Conservation (phyloP, 345 rosid genomes). For the Citrus medica region DNA sequence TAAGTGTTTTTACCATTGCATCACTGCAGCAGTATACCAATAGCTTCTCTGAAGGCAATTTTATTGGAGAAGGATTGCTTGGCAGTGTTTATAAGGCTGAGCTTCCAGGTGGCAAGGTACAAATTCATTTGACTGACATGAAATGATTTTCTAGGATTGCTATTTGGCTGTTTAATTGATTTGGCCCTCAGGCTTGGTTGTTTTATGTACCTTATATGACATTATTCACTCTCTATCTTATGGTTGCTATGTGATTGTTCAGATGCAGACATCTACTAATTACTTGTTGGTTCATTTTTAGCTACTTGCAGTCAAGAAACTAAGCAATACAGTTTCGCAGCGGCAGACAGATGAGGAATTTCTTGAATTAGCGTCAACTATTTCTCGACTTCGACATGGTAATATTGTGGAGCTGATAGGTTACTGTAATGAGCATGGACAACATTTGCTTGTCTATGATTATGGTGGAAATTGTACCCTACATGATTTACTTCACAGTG, state of each 20-base stretch:
- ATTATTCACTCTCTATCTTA: not conserved
- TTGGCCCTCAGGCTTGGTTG: not conserved
- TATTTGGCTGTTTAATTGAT: not conserved
- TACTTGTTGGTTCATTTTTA: slow-evolving; percentile 22
- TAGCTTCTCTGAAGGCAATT: slow-evolving; percentile 69
- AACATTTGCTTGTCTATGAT: slow-evolving; percentile 65
- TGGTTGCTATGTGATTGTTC: not conserved
- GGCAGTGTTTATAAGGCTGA: slow-evolving; percentile 75
- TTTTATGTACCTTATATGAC: not conserved
- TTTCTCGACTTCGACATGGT: slow-evolving; percentile 60
- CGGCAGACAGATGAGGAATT: slow-evolving; percentile 60
- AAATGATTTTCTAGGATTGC: not conserved
- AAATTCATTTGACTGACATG: slow-evolving; percentile 4
- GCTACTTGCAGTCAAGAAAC: slow-evolving; percentile 84
- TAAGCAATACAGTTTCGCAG: slow-evolving; percentile 41
- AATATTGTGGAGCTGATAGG: slow-evolving; percentile 77
- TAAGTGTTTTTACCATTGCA: slow-evolving; percentile 57
- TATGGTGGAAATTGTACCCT: slow-evolving; percentile 68
- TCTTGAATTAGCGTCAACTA: slow-evolving; percentile 44
- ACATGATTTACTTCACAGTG: slow-evolving; percentile 71
- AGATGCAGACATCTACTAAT: slow-evolving; percentile 3
- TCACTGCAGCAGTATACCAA: slow-evolving; percentile 83
- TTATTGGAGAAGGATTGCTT: slow-evolving; percentile 74
- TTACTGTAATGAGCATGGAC: slow-evolving; percentile 79
- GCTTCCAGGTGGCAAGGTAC: slow-evolving; percentile 80